Evolutionary conservation across 345 rosid species (phyloP).

Genomic region (Lumnitzera littorea): DNA sequence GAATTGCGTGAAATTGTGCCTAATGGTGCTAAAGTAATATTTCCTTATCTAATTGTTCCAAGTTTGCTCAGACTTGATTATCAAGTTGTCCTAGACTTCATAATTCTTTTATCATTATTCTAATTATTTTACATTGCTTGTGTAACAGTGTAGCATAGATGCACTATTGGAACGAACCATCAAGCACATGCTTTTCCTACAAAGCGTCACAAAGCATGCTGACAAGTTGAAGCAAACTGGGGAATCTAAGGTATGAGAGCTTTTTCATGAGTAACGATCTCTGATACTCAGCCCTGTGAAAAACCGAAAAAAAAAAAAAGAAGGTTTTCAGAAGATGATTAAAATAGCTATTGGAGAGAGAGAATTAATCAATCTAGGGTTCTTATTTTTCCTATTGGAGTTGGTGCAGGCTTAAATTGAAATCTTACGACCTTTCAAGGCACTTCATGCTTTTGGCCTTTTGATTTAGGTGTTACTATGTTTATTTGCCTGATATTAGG

Average conservation of each 20-base stretch:
- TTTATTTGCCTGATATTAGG: background rate
- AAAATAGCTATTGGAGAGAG: no score
- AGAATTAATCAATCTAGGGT: no score
- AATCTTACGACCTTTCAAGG: no score
- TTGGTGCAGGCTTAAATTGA: no score
- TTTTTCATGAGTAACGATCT: background rate
- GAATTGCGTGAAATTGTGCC: slow-evolving; percentile 98
- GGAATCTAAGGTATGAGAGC: slow-evolving; percentile 62
- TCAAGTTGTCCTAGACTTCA: background rate
- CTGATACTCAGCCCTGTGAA: background rate
- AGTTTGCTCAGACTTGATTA: background rate
- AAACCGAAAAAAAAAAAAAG: no score
- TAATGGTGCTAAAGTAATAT: slow-evolving; percentile 78
- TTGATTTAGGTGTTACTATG: background rate
- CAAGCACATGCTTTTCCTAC: slow-evolving; percentile 99
- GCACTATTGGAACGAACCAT: slow-evolving; percentile 87
- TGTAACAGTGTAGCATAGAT: slow-evolving; percentile 95
- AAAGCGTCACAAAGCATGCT: slow-evolving; percentile 87
- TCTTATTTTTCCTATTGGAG: no score
- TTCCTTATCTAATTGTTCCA: background rate
- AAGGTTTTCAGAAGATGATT: no score
- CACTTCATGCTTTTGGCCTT: background rate
- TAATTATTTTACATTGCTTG: slow-evolving; percentile 8
- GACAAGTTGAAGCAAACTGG: slow-evolving; percentile 82
- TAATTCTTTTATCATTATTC: slow-evolving; percentile 7